These are phyloP conservation scores for Tuber aestivum DNA, from an alignment of 495 filamentous ascomycete genomes.

Conservation along the genomic window DNA sequence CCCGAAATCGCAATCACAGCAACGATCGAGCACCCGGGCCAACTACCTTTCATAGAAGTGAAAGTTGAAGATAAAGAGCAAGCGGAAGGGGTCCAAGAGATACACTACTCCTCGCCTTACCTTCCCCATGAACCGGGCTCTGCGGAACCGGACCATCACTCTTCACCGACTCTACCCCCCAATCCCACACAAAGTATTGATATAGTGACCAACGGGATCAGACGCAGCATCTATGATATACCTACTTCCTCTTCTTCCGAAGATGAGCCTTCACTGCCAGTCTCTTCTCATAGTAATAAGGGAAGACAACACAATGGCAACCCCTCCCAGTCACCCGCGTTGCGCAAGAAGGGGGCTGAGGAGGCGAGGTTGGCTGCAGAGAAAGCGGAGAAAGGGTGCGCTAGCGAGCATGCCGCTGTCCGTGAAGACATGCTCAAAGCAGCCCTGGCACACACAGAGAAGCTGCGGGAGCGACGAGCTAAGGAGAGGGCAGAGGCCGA, in stretches of 20 bases:
- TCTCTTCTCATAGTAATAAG: background rate
- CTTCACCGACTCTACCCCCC: background rate
- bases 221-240: slow-evolving; percentile 1
- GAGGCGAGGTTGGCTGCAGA: slow-evolving; percentile 2
- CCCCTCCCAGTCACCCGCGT: background rate
- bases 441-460: slow-evolving; percentile 9
- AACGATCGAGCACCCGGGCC: background rate
- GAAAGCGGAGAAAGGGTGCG: slow-evolving; percentile 2
- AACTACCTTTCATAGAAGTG: background rate
- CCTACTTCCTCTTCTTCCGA: background rate
- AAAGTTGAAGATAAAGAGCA: background rate
- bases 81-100: background rate
- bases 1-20: background rate
- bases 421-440: slow-evolving; percentile 13
- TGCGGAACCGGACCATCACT: background rate
- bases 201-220: background rate
- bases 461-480: slow-evolving; percentile 9
- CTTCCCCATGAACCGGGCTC: background rate
- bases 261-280: background rate
- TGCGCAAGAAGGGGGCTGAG: background rate
- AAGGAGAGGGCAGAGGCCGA: slow-evolving; percentile 17
- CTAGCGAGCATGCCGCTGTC: background rate
- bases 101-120: slow-evolving; percentile 1
- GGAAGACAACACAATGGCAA: background rate
- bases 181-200: background rate